Percentiles rank a stretch among this genome's conserved stretches.
Conservation (phyloP, 2,329 filamentous ascomycete species). For the Fusarium compactum region DNA sequence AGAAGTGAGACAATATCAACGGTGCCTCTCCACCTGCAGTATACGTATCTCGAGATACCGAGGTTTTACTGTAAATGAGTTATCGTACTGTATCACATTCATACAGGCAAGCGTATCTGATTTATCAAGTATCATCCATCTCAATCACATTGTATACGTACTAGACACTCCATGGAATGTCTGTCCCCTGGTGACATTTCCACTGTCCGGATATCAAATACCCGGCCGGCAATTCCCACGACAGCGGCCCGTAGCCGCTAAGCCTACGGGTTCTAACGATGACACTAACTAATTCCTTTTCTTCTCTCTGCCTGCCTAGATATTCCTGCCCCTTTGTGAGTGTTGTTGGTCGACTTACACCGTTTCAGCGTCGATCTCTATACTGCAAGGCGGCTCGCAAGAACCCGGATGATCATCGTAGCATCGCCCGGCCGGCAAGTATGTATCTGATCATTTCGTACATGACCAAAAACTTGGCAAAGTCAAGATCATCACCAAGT, state of each 20-base stretch:
- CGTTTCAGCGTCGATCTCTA: background rate
- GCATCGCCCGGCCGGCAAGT: background rate
- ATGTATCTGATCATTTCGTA: background rate
- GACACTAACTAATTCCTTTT: background rate
- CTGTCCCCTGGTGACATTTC: background rate
- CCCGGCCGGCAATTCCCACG: background rate
- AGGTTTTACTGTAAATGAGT: background rate
- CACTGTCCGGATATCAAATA: background rate
- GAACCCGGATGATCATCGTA: background rate
- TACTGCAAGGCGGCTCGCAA: background rate
- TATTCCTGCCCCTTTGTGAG: background rate
- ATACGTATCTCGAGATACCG: background rate
- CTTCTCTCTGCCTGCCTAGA: background rate
- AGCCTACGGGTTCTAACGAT: background rate
- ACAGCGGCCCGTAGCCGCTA: conserved; percentile 4
- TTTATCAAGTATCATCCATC: background rate
- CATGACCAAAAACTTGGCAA: background rate
- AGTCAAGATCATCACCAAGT: background rate
- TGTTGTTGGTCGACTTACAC: background rate
- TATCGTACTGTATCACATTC: background rate
- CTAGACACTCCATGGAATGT: background rate
- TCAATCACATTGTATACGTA: background rate
- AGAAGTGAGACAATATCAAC: background rate
- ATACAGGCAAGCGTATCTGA: background rate
- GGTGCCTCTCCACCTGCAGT: conserved; percentile 10